These are phyloP conservation scores for Amanita inopinata DNA, from an alignment of 768 basidiomycete genomes.

Conservation along the genomic window DNA sequence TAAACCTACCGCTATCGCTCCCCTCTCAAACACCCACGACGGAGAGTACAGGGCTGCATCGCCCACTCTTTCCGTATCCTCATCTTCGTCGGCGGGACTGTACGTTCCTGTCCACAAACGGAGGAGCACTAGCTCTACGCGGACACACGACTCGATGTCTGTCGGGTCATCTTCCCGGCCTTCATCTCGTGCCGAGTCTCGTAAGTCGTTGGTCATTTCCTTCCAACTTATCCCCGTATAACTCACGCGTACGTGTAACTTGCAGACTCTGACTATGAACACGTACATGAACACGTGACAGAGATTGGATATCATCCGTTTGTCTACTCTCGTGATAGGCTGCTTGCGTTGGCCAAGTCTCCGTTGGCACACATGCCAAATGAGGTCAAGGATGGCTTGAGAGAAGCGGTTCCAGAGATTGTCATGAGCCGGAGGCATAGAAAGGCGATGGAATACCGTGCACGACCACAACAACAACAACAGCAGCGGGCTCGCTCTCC, in stretches of 20 bases:
- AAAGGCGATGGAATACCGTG: slow-evolving; percentile 20
- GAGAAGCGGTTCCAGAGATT: slow-evolving; percentile 17
- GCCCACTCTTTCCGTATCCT: slow-evolving; percentile 1
- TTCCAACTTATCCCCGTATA: not conserved
- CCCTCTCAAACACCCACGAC: not conserved
- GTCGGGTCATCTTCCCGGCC: slow-evolving; percentile 13
- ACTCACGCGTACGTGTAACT: not conserved
- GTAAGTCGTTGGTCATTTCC: slow-evolving; percentile 12
- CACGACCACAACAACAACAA: slow-evolving; percentile 7
- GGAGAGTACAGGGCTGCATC: not conserved
- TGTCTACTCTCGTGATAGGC: slow-evolving; percentile 18
- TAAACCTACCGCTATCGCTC: not conserved
- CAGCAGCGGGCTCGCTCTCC: too few species aligned
- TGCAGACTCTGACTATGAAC: slow-evolving; percentile 4
- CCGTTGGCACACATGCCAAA: slow-evolving; percentile 18
- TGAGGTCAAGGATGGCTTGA: slow-evolving; percentile 17
- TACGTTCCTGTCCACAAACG: slow-evolving; percentile 36
- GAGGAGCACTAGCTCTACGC: slow-evolving; percentile 8
- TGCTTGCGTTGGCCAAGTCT: slow-evolving; percentile 20
- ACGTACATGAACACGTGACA: not conserved
- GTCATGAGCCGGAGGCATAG: slow-evolving; percentile 20
- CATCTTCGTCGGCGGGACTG: slow-evolving; percentile 17
- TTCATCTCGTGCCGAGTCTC: slow-evolving; percentile 14
- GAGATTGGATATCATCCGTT: slow-evolving; percentile 11
- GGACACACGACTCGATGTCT: slow-evolving; percentile 3